These are phyloP conservation scores for Talaromyces sp. DNA, from an alignment of 2,329 filamentous ascomycete species.

Conservation along the genomic window DNA sequence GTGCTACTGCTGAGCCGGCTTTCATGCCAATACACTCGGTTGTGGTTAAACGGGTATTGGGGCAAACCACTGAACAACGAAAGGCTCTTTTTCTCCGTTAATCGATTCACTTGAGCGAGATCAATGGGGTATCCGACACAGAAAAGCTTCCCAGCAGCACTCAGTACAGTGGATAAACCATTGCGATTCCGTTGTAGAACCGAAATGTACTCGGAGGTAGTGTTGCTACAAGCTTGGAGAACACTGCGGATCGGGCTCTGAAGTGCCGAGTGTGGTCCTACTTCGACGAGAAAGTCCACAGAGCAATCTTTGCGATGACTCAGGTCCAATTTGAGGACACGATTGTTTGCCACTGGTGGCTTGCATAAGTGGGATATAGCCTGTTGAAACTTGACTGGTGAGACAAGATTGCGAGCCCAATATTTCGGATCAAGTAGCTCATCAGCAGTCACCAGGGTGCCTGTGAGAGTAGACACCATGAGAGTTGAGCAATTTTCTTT, in stretches of 20 bases:
- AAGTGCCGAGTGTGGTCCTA: constrained; percentile 6
- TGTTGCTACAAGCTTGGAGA: background rate
- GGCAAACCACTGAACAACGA: constrained; percentile 8
- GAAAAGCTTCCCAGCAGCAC: background rate
- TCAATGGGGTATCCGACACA: background rate
- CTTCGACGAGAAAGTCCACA: background rate
- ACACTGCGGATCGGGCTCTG: background rate
- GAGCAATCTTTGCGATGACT: background rate
- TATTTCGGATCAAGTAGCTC: constrained; percentile 12
- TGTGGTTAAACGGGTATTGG: constrained; percentile 18
- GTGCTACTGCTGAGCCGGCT: constrained; percentile 13
- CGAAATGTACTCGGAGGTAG: background rate
- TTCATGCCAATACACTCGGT: constrained; percentile 11
- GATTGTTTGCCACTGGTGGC: background rate
- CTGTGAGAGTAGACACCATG: constrained; percentile 15
- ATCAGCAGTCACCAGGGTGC: constrained; percentile 6
- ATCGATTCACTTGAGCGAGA: background rate
- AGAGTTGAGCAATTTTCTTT: background rate
- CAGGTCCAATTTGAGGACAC: background rate
- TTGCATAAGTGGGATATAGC: background rate
- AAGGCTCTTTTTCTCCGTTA: background rate
- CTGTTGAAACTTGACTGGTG: constrained; percentile 22
- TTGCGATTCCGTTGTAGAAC: background rate
- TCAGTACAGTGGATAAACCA: background rate
- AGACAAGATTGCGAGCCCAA: constrained; percentile 23